Base-by-base conservation (phyloP, 148 eudicot genomes). In the Chenopodium quinoa region DNA sequence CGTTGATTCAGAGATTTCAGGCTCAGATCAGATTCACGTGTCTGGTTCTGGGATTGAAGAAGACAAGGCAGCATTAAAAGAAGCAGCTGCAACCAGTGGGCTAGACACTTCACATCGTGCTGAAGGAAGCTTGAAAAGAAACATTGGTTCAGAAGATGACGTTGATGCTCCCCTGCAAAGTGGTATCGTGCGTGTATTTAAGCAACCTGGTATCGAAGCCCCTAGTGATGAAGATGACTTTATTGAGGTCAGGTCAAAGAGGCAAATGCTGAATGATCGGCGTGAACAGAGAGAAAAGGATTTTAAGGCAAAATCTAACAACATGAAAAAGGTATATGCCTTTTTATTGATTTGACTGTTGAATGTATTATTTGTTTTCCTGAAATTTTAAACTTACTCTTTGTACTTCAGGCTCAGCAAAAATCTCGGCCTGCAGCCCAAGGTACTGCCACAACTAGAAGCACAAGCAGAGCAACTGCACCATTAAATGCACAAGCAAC, bases 191-290 rank as follows among this genome's bases (percentile, higher is more conserved):
- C 90, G 91, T 52, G 89, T 93, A 73, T 96, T 86, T 77, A 84
- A 90, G 75, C 99, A 96, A 80, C 89, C 99, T 82, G 99, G 98
- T 63, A 96, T 96, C 58, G 99, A 96, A 87, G 88, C 90, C 46
- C 93, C 94, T 3, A 96, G 98, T 82, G 99, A 96, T 74, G 99
- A 91, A 79, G 98, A 96, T 89, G 97, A 94, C 83, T 96, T 96
- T 79, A 94, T 94, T 85, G 93, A 96, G 88, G 99, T 96, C 75
- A 92, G 99, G 82, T 96, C 99, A 65, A 96, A 94, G 85, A 90
- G 98, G 87, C 99, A 96, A 90, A 92, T 95, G 99, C 85, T 96
- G 83, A 96, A 96, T 82, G 95, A 96, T 88, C 90, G 99, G 11
- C 97, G 99, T 50, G 99, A 95, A 75, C 99, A 93, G 78, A 93